Percentiles rank a stretch among this genome's conserved stretches.
phyloP scores from a whole-genome alignment of 2,329 filamentous ascomycete species.

The Coniella vitis region DNA sequence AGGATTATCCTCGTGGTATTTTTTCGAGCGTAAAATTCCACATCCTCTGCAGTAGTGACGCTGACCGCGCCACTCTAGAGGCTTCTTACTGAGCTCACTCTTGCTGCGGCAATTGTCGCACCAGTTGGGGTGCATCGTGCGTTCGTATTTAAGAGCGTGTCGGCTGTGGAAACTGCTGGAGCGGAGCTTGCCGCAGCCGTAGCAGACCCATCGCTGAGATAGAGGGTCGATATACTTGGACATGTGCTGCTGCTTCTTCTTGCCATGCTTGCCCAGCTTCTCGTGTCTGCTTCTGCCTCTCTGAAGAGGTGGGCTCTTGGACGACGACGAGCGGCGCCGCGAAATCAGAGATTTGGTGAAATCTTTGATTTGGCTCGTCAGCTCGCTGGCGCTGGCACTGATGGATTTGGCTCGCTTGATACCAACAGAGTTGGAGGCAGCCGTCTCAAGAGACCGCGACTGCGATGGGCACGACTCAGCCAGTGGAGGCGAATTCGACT shows the following conservation, averaged over 20 bases:
- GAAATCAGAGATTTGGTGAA: conserved; percentile 1
- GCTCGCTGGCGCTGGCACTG: neutral
- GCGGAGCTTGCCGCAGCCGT: conserved; percentile 32
- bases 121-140: conserved; percentile 27
- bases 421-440: neutral
- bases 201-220: conserved; percentile 31
- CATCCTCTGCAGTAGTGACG: conserved; percentile 16
- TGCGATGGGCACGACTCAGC: neutral
- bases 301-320: neutral
- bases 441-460: neutral
- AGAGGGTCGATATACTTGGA: conserved; percentile 7
- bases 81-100: conserved; percentile 1
- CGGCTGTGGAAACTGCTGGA: conserved; percentile 33
- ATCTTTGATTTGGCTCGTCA: conserved; percentile 5
- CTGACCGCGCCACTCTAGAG: conserved; percentile 7
- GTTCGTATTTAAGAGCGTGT: conserved; percentile 25
- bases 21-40: conserved; percentile 14
- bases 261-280: conserved; percentile 12
- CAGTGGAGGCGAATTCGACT: conserved; percentile 4
- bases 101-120: conserved; percentile 29
- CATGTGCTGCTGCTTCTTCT: conserved; percentile 3
- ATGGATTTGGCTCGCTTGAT: conserved; percentile 1
- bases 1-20: conserved; percentile 12
- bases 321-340: conserved; percentile 2
- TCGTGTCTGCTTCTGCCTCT: conserved; percentile 7